A percentile compares a stretch with the other conserved stretches of the same genome.
These are phyloP conservation scores for Alliaria petiolata DNA, from an alignment of 345 rosid species.

Conservation along the genomic window DNA sequence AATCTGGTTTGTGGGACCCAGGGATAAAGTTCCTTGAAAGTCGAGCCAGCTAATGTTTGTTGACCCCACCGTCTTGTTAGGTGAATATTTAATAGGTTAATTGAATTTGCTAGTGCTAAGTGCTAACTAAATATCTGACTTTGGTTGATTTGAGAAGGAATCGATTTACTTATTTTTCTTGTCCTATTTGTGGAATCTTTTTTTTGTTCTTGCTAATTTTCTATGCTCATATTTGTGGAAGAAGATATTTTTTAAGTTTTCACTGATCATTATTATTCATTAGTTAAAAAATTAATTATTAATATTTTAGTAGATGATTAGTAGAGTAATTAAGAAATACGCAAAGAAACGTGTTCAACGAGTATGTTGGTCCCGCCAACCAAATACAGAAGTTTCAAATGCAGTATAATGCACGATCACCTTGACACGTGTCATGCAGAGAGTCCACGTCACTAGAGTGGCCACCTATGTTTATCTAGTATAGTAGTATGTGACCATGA, in stretches of 20 bases:
- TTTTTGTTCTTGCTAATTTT: no score
- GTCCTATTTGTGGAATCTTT: background rate
- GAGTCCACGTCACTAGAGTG: background rate
- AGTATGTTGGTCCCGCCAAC: conserved; percentile 8
- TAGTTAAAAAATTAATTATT: background rate
- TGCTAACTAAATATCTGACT: background rate
- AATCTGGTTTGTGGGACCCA: background rate
- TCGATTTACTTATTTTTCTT: background rate
- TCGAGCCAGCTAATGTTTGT: conserved; percentile 12
- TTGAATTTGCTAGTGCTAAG: background rate
- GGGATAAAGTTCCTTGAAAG: background rate
- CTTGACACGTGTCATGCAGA: conserved; percentile 6
- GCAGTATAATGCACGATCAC: conserved; percentile 4
- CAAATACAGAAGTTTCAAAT: conserved; percentile 7
- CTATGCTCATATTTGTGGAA: no score
- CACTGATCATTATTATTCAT: no score
- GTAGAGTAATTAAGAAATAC: background rate
- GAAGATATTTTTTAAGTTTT: no score
- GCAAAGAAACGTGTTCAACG: conserved; percentile 16
- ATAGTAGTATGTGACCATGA: conserved; percentile 6
- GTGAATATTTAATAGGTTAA: conserved; percentile 10
- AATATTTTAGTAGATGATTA: background rate
- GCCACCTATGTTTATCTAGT: conserved; percentile 4
- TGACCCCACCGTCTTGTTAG: conserved; percentile 14
- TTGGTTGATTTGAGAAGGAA: background rate